Conservation (phyloP, 805 yeast species). For the Metschnikowia colocasiae region DNA sequence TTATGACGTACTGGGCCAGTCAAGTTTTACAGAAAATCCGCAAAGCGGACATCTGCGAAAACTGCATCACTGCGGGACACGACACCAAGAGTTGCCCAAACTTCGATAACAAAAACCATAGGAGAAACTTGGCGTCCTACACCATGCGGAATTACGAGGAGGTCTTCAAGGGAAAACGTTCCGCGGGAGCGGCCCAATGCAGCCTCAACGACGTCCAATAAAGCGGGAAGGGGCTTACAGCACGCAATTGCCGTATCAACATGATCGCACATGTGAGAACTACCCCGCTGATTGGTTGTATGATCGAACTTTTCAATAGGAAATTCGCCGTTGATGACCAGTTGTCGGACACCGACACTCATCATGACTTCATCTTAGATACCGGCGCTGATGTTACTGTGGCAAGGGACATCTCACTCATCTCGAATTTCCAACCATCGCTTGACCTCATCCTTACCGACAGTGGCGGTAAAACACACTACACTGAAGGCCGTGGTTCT, state of each 20-base stretch:
- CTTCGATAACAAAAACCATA: background rate
- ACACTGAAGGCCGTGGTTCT: background rate
- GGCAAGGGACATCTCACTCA: background rate
- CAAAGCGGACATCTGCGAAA: background rate
- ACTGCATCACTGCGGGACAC: background rate
- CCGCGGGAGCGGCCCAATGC: background rate
- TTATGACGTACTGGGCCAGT: background rate
- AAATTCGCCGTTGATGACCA: background rate
- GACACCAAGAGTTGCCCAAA: background rate
- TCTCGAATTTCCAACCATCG: background rate
- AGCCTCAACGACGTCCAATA: background rate
- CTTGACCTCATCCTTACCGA: background rate
- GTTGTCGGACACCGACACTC: background rate
- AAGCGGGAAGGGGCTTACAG: background rate
- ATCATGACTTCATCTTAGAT: background rate
- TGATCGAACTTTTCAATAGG: background rate
- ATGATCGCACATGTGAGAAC: background rate
- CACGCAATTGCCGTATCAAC: background rate
- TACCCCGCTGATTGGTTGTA: background rate
- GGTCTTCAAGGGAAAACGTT: background rate
- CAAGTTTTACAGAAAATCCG: background rate
- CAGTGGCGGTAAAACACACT: background rate
- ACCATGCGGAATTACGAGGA: background rate
- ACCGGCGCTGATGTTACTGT: background rate
- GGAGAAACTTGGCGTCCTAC: background rate